Evolutionary conservation across 176 grass and related monocot genomes (phyloP).

Genomic region (Triticum monococcum): DNA sequence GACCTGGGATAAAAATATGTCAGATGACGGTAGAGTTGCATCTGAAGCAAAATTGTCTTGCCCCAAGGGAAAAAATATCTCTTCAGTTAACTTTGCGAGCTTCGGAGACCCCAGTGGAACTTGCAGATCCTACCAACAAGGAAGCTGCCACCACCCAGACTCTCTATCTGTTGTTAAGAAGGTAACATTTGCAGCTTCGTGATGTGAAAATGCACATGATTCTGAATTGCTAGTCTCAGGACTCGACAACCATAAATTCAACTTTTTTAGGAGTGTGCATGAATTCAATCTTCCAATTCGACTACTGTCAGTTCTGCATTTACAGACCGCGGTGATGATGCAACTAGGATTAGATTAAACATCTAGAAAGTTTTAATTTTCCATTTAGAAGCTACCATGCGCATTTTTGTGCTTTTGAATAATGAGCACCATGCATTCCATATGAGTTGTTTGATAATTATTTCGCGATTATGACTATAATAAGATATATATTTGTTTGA

Average conservation of each 20-base stretch:
- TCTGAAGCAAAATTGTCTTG: constrained; percentile 59
- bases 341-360: constrained; percentile 29
- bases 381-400: constrained; percentile 10
- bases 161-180: constrained; percentile 66
- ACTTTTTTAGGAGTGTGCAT: constrained; percentile 26
- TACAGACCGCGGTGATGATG: neutral
- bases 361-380: neutral
- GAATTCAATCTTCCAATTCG: constrained; percentile 36
- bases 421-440: neutral
- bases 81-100: constrained; percentile 72
- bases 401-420: too few species aligned
- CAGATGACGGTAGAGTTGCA: neutral
- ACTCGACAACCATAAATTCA: constrained; percentile 14
- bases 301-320: constrained; percentile 1
- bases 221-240: neutral
- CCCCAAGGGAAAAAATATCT: constrained; percentile 64
- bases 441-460: constrained; percentile 17
- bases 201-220: constrained; percentile 8
- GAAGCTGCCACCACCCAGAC: constrained; percentile 64
- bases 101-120: constrained; percentile 84
- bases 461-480: neutral
- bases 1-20: constrained; percentile 37
- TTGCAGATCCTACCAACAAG: constrained; percentile 61
- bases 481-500: constrained; percentile 1
- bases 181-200: constrained; percentile 46